Evolutionary conservation across 768 basidiomycete genomes (phyloP), one percentile per base, ranked within the genome.

Genomic region (Lepiota venenata): DNA sequence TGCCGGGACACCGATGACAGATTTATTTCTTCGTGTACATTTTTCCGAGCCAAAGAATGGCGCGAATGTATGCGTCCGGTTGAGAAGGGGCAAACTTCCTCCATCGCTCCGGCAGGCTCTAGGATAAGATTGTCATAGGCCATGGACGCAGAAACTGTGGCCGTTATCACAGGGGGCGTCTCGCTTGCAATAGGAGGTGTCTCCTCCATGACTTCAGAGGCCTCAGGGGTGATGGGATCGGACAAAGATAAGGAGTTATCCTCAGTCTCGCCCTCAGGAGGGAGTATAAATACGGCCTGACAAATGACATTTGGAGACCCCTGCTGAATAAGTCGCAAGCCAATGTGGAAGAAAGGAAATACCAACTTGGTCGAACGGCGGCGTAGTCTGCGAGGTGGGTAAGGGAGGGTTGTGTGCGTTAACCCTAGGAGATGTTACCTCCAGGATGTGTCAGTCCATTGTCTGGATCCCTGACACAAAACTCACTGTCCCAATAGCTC

Each of bases 161-260:
- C 22, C 18, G 10, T 8, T 9, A 11, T 49, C 21, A 9, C 8
- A 14, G 21, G 20, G 8, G 10, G 32, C 32, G 32, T 32, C 8
- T 7, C 4, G 32, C 32, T 16, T 11, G 22, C 12, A 14, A n/a
- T 10, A 16, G n/a, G 12, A 21, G 29, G 14, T 38, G 36, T 36
- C 40, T 63, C 61, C 18, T 51, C 60, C 15, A 62, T 57, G 15
- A 59, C 27, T 25, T 72, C 67, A 56, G 69, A 68, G 25, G 56
- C 65, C 16, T 50, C 50, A 7, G 67, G 66, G 36, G 68, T 41
- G 32, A 58, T 59, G 15, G 63, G 63, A 37, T 66, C 63, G 27
- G 64, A 64, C 39, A 68, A 57, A 18, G 61, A 64, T 35, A 68
- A 63, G 8, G 64, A 67, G 36, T 36, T 58, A 40, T 68, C 61